phyloP scores from a whole-genome alignment of 192 early-diverging fungal genomes.

The Entomortierella lignicola region DNA sequence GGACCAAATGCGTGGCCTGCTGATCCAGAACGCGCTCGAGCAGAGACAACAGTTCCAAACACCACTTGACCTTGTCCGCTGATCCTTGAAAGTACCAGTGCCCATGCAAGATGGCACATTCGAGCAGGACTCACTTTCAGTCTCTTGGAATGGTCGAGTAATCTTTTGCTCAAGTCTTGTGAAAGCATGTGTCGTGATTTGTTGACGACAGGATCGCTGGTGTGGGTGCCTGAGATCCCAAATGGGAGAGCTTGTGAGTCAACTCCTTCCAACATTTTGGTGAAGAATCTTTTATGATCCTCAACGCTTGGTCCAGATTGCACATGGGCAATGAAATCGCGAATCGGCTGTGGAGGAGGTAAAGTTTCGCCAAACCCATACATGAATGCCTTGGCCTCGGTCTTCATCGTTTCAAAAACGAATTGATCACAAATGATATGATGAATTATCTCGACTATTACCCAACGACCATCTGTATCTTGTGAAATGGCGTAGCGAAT shows the following conservation, averaged over 20 bases:
- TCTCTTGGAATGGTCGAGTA: neutral
- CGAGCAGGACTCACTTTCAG: neutral
- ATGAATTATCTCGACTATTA: neutral
- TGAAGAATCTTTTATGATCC: neutral
- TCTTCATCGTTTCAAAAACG: neutral
- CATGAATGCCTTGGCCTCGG: neutral
- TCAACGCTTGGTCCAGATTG: neutral
- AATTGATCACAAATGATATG: neutral
- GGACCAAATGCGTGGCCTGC: neutral
- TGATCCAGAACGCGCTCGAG: neutral
- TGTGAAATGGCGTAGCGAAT: neutral
- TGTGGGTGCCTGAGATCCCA: neutral
- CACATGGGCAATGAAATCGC: neutral
- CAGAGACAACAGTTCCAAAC: neutral
- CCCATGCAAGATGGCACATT: slow-evolving; percentile 5
- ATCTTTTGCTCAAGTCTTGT: neutral
- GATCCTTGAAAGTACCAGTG: neutral
- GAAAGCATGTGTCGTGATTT: neutral
- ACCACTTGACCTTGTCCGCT: neutral
- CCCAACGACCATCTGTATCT: neutral
- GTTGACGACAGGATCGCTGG: neutral
- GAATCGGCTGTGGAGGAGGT: neutral
- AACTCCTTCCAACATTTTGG: neutral
- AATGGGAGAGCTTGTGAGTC: neutral
- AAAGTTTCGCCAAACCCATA: neutral